Conservation (phyloP, 331 rosid species). For the Telfairia occidentalis region DNA sequence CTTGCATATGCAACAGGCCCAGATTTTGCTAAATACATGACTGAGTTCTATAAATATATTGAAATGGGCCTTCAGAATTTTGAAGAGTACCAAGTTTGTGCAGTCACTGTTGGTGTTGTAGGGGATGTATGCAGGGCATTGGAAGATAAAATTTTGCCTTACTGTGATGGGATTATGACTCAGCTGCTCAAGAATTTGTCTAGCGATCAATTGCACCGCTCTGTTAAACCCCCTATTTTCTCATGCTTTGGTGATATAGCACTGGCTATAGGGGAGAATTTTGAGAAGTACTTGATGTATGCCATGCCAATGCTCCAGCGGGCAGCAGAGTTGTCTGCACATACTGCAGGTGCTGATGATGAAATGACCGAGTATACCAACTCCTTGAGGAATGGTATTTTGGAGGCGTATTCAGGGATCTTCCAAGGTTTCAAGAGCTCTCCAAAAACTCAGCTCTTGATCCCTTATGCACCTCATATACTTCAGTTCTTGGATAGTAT, state of each 20-base stretch:
- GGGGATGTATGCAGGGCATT: constrained; percentile 81
- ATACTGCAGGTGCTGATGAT: constrained; percentile 52
- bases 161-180: constrained; percentile 87
- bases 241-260: constrained; percentile 89
- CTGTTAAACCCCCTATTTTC: constrained; percentile 75
- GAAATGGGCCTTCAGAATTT: constrained; percentile 83
- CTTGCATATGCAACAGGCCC: constrained; percentile 70
- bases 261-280: constrained; percentile 78
- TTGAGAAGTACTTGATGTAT: constrained; percentile 65
- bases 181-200: constrained; percentile 78
- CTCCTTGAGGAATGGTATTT: constrained; percentile 76
- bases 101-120: constrained; percentile 81
- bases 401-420: constrained; percentile 88
- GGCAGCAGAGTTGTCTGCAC: constrained; percentile 72
- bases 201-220: constrained; percentile 74
- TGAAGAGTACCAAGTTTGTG: constrained; percentile 87
- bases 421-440: constrained; percentile 82
- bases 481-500: constrained; percentile 84
- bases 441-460: constrained; percentile 62
- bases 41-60: constrained; percentile 63
- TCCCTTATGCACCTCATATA: constrained; percentile 73
- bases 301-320: constrained; percentile 83
- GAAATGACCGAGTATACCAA: constrained; percentile 70
- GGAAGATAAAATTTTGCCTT: constrained; percentile 77
- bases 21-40: constrained; percentile 69